Base-by-base conservation (phyloP, 129 eudicot species). In the Ambrosia artemisiifolia region DNA sequence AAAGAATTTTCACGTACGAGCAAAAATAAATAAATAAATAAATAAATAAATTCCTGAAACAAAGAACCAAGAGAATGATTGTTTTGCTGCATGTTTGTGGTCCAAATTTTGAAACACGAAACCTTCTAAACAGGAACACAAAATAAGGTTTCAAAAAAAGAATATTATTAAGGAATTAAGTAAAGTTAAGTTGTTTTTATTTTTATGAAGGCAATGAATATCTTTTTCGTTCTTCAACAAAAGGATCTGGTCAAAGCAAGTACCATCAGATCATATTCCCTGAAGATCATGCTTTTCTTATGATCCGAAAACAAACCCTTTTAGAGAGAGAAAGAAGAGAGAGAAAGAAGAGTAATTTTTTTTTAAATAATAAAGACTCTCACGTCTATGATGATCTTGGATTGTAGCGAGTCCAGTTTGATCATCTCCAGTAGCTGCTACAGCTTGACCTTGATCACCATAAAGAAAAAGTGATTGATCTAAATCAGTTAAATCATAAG, bases 391-490 rank as follows among this genome's bases (percentile, higher is more conserved):
- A 10, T 90, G 88, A 19, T 90, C 95, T 82, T 86, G 88, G 10
- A 83, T 59, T 66, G 83, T 35, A 18, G 92, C 77, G 24, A 88
- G 78, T 61, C 87, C 34, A 35, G 91, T 70, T 7, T 87, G 82
- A 63, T 85, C 88, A 69, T 10, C 44, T 40, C 44, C 44, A 40
- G n/a, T 59, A 76, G 42, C 54, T 19, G 75, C 54, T 19, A 69
- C 28, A 71, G 73, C 3, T 84, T 95, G 99, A 57, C 94, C 89
- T 24, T 24, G 28, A 78, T 95, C 99, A 17, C 92, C 84, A 33
- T 95, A 95, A 0, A 86, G 79, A 69, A 88, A 88, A 38, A 95
- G 89, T 17, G 96, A 89, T 83, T 88, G 97, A 86, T 95, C 99
- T 36, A 95, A 82, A 69, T 95, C 99, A 4, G 94, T 96, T 82